Conservation (phyloP, 345 rosid genomes). For the Eucalyptus lansdowneana region DNA sequence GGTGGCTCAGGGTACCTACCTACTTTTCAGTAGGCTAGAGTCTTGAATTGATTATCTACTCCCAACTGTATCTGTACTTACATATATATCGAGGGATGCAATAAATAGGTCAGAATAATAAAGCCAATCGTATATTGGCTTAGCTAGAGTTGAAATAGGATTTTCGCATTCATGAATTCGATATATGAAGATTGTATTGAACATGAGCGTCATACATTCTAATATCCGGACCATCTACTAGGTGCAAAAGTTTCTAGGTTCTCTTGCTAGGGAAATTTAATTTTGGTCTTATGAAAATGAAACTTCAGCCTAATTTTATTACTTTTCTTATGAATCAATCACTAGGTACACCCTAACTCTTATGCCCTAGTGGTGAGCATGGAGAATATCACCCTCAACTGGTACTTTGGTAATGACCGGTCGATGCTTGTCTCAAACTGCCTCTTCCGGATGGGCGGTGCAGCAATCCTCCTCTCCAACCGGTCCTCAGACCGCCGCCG, state of each 20-base stretch:
- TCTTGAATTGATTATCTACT: not conserved
- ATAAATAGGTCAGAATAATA: not conserved
- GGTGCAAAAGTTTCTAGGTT: not conserved
- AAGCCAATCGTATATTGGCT: not conserved
- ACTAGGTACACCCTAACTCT: constrained; percentile 30
- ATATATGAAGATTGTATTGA: not conserved
- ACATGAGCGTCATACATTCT: not conserved
- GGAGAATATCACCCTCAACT: constrained; percentile 37
- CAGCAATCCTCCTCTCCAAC: constrained; percentile 51
- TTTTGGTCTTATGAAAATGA: not conserved
- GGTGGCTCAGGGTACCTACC: not conserved
- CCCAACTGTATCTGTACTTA: not conserved
- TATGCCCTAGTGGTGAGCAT: constrained; percentile 56
- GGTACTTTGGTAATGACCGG: constrained; percentile 39
- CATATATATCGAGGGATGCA: not conserved
- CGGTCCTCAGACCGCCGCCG: constrained; percentile 15
- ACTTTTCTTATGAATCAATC: not conserved
- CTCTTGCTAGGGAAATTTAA: not conserved
- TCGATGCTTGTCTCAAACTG: constrained; percentile 53
- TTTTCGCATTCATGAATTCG: not conserved
- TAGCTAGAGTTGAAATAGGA: not conserved
- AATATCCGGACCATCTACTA: not conserved
- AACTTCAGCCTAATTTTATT: not conserved
- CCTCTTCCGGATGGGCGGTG: constrained; percentile 41
- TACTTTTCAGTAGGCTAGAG: not conserved